These are phyloP conservation scores for Raphanus raphanistrum DNA, from an alignment of 345 rosid species.

Conservation along the genomic window DNA sequence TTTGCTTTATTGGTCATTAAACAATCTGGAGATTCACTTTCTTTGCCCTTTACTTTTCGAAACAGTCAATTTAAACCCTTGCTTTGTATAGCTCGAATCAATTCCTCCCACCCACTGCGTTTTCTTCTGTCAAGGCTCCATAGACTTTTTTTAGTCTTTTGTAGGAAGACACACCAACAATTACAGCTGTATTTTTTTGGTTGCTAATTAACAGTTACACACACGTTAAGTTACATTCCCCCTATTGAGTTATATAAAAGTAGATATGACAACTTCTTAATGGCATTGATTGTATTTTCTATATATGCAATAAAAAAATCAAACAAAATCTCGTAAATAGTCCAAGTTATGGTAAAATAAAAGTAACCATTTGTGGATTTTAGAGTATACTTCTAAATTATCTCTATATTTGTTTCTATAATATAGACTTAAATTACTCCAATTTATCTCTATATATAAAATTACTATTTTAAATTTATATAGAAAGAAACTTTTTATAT, in stretches of 20 bases:
- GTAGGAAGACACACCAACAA: not conserved
- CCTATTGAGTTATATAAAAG: not conserved
- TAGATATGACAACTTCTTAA: not conserved
- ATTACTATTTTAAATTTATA: too few relatives aligned
- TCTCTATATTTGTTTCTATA: not conserved
- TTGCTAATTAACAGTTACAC: not conserved
- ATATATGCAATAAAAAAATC: not conserved
- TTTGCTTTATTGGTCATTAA: constrained; percentile 20
- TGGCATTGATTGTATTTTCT: not conserved
- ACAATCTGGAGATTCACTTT: constrained; percentile 8
- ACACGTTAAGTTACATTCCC: not conserved
- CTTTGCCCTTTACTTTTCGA: constrained; percentile 14
- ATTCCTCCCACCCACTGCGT: not conserved
- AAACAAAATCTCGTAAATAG: not conserved
- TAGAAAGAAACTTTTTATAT: not conserved
- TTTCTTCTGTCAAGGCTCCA: not conserved
- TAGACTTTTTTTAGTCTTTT: not conserved
- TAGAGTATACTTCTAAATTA: not conserved
- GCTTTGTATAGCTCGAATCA: constrained; percentile 11
- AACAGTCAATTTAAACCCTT: constrained; percentile 22
- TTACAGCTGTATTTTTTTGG: not conserved
- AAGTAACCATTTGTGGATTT: not conserved
- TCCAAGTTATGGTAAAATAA: not conserved
- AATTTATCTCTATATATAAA: not conserved
- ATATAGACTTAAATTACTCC: not conserved